Evolutionary conservation across 2,329 filamentous ascomycete species (phyloP).

Genomic region (Cladosporium sp.): DNA sequence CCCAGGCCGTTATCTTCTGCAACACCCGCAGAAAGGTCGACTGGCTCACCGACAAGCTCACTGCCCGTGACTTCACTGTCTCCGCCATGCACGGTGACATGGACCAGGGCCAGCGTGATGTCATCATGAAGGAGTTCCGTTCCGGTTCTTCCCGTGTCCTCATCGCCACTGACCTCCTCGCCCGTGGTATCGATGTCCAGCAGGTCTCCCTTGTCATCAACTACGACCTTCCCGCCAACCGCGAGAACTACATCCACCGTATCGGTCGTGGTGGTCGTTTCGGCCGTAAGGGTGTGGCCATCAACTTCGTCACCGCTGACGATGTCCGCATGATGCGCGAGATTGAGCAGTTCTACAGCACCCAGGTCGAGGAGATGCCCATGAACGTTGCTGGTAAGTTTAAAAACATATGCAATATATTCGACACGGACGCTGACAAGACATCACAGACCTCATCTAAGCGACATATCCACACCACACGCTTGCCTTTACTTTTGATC

Average conservation of each 20-base stretch:
- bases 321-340: constrained; percentile 98
- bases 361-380: constrained; percentile 99
- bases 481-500: constrained; percentile 17
- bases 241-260: constrained; percentile 99
- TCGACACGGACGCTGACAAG: constrained; percentile 27
- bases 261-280: constrained; percentile 95
- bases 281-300: constrained; percentile 95
- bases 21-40: constrained; percentile 99
- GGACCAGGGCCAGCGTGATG: constrained; percentile 96
- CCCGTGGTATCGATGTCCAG: constrained; percentile 96
- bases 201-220: constrained; percentile 98
- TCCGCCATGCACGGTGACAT: constrained; percentile 99
- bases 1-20: constrained; percentile 98
- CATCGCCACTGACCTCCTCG: constrained; percentile 97
- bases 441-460: constrained; percentile 41
- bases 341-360: constrained; percentile 99
- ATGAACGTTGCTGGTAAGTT: constrained; percentile 71
- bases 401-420: not conserved
- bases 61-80: constrained; percentile 89
- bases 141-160: constrained; percentile 94
- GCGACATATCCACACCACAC: constrained; percentile 17
- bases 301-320: constrained; percentile 98
- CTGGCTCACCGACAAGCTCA: constrained; percentile 99
- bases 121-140: constrained; percentile 98
- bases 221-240: constrained; percentile 95